Percentiles rank a stretch among this genome's conserved stretches.
Conservation (phyloP, 306 rosid genomes). For the Ziziphus jujuba region DNA sequence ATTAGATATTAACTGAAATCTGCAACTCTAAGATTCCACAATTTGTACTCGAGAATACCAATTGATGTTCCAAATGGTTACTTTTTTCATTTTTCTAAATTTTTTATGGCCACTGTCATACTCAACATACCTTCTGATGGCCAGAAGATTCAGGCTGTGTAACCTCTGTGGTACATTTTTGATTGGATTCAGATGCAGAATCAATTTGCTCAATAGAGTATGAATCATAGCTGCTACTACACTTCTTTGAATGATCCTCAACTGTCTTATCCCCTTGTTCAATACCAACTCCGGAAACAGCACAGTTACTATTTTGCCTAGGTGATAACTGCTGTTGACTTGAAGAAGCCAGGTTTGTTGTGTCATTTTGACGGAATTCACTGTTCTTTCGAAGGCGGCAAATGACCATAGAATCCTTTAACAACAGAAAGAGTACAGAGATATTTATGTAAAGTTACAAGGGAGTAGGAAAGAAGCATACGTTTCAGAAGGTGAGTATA, state of each 20-base stretch:
- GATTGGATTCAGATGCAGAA: constrained; percentile 57
- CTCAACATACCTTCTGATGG: constrained; percentile 39
- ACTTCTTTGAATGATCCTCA: constrained; percentile 46
- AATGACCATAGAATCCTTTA: constrained; percentile 79
- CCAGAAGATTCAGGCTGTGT: constrained; percentile 39
- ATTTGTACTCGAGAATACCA: too few relatives aligned
- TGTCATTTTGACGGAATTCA: constrained; percentile 51
- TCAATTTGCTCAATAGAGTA: constrained; percentile 69
- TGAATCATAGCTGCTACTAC: constrained; percentile 61
- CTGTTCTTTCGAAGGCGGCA: constrained; percentile 84
- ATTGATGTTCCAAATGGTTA: too few relatives aligned
- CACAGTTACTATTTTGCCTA: constrained; percentile 45
- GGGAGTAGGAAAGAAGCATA: neutral
- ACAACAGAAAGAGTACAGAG: neutral
- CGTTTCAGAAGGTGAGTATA: neutral
- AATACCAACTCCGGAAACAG: constrained; percentile 37
- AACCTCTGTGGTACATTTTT: constrained; percentile 38
- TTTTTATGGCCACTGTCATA: too few relatives aligned
- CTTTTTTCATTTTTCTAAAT: too few relatives aligned
- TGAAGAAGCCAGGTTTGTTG: constrained; percentile 52
- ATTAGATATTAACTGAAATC: too few relatives aligned
- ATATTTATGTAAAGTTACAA: neutral
- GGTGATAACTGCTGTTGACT: constrained; percentile 34
- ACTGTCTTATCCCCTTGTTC: constrained; percentile 53
- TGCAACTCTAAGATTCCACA: too few relatives aligned